A percentile compares a stretch with the other conserved stretches of the same genome.
These are phyloP conservation scores for Taiozyma sp. DNA, from an alignment of 1,139 yeast genomes.

Conservation along the genomic window DNA sequence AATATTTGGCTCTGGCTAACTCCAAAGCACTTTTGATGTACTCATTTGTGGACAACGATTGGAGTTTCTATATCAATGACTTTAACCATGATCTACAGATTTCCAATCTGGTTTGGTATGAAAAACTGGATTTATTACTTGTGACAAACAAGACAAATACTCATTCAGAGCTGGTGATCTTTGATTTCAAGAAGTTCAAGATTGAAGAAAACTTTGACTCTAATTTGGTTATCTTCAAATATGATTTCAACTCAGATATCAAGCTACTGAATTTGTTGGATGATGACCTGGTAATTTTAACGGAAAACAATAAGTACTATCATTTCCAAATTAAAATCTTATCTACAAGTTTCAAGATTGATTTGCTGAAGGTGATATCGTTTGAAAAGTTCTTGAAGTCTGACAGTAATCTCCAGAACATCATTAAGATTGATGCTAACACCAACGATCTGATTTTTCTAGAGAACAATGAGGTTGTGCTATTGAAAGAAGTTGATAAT, in stretches of 20 bases:
- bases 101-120: slow-evolving; percentile 19
- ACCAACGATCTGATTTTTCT: slow-evolving; percentile 27
- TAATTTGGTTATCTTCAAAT: slow-evolving; percentile 22
- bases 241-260: slow-evolving; percentile 20
- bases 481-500: slow-evolving; percentile 12
- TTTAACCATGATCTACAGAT: slow-evolving; percentile 20
- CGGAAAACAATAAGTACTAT: slow-evolving; percentile 15
- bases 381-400: slow-evolving; percentile 16
- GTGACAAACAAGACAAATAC: slow-evolving; percentile 14
- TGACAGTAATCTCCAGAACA: slow-evolving; percentile 13
- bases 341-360: slow-evolving; percentile 17
- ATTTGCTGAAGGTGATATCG: slow-evolving; percentile 18
- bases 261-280: slow-evolving; percentile 15
- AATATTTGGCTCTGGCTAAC: slow-evolving; percentile 32
- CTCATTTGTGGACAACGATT: slow-evolving; percentile 24
- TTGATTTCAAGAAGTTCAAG: slow-evolving; percentile 20
- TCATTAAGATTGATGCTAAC: slow-evolving; percentile 19
- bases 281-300: slow-evolving; percentile 18
- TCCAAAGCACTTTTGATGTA: slow-evolving; percentile 28
- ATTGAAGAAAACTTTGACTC: slow-evolving; percentile 19
- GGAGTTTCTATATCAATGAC: slow-evolving; percentile 31
- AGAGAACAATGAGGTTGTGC: slow-evolving; percentile 28
- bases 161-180: slow-evolving; percentile 19
- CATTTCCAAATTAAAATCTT: slow-evolving; percentile 17
- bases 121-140: slow-evolving; percentile 13